phyloP scores from a whole-genome alignment of 495 filamentous ascomycete species.

The Aspergillus indologenus region DNA sequence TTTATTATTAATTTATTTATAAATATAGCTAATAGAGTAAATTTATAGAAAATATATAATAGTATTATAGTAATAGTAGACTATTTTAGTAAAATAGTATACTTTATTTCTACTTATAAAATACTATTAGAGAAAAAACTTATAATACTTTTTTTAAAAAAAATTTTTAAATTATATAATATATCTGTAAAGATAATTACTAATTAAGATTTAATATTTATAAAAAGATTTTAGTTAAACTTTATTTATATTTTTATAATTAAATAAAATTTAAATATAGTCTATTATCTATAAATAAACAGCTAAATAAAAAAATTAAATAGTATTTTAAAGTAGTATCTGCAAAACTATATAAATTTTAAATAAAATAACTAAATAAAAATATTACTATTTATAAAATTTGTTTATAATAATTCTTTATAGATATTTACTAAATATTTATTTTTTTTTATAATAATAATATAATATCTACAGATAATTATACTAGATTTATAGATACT shows the following conservation, averaged over 20 bases:
- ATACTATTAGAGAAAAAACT: background rate
- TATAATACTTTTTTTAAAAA: background rate
- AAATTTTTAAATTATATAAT: background rate
- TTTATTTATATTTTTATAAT: slow-evolving; percentile 8
- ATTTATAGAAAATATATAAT: too few relatives aligned
- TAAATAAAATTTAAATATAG: slow-evolving; percentile 1
- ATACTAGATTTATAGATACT: background rate
- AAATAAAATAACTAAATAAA: slow-evolving; percentile 8
- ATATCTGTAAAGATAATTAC: background rate
- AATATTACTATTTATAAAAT: slow-evolving; percentile 6
- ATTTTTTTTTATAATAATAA: background rate
- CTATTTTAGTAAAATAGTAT: background rate
- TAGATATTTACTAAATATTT: background rate
- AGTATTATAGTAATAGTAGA: background rate
- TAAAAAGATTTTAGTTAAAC: slow-evolving; percentile 2
- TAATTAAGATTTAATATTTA: background rate
- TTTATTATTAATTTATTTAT: too few relatives aligned
- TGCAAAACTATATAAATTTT: slow-evolving; percentile 10
- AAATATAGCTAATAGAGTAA: too few relatives aligned
- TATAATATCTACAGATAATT: background rate
- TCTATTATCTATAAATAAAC: slow-evolving; percentile 10
- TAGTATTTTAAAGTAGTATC: slow-evolving; percentile 8
- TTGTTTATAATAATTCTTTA: slow-evolving; percentile 12
- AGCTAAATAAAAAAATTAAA: slow-evolving; percentile 7
- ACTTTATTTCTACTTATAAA: background rate